These are phyloP conservation scores for Oryza brachyantha DNA, from an alignment of 176 grass and related monocot species.

Conservation along the genomic window DNA sequence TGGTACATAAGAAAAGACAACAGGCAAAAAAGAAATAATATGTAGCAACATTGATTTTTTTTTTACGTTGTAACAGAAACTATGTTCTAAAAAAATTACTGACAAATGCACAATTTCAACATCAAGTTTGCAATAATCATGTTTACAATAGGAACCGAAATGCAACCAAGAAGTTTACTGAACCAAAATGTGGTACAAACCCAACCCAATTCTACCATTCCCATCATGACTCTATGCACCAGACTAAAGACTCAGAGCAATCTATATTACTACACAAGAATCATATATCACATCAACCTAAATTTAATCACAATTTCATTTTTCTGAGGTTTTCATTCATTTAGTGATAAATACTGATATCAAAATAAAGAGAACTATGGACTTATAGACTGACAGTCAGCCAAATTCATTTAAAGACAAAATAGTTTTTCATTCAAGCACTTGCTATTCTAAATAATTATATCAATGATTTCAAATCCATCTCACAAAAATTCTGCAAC, in stretches of 20 bases:
- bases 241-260: background rate
- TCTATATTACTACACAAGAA: conserved; percentile 25
- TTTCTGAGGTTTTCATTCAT: background rate
- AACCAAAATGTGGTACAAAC: background rate
- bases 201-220: background rate
- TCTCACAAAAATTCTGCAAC: background rate
- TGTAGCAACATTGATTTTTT: background rate
- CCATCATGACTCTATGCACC: background rate
- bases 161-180: background rate
- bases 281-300: background rate
- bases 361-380: background rate
- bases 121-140: background rate
- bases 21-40: background rate
- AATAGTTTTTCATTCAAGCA: conserved; percentile 19
- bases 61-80: background rate
- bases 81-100: background rate
- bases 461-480: conserved; percentile 8
- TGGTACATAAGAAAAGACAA: background rate
- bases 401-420: background rate
- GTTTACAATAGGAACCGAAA: background rate
- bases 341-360: background rate
- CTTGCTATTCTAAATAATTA: background rate
- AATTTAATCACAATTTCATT: background rate
- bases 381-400: background rate
- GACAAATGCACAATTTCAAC: background rate